A percentile compares a stretch with the other conserved stretches of the same genome.
Conservation (phyloP, 2,329 filamentous ascomycete species). For the Xylariaceae sp. region DNA sequence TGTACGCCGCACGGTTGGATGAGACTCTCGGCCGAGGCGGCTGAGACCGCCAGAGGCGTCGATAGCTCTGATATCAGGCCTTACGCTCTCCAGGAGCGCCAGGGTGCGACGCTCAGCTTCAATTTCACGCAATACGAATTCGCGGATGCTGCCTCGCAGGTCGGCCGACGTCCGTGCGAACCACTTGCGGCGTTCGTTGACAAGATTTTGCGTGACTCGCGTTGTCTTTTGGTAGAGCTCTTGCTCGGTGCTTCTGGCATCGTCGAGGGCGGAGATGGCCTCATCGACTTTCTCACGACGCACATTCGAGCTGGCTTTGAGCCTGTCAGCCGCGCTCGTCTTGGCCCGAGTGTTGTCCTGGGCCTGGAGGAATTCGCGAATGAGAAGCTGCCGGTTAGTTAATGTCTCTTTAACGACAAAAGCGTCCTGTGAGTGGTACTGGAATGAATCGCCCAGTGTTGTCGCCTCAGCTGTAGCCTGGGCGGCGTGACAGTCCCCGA, state of each 20-base stretch:
- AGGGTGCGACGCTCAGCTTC: slow-evolving; percentile 90
- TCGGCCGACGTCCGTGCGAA: slow-evolving; percentile 83
- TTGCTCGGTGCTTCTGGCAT: slow-evolving; percentile 76
- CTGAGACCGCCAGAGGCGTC: slow-evolving; percentile 87
- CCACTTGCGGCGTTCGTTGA: slow-evolving; percentile 87
- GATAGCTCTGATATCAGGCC: slow-evolving; percentile 88
- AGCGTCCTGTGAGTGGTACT: slow-evolving; percentile 91
- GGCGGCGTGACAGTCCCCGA: slow-evolving; percentile 91
- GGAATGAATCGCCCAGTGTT: slow-evolving; percentile 86
- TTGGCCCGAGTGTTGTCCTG: slow-evolving; percentile 81
- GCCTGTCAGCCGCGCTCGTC: slow-evolving; percentile 77
- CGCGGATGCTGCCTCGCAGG: slow-evolving; percentile 75
- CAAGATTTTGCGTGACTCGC: slow-evolving; percentile 81
- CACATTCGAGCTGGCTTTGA: slow-evolving; percentile 82
- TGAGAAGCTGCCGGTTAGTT: slow-evolving; percentile 93
- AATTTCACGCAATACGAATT: slow-evolving; percentile 92
- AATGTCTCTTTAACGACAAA: slow-evolving; percentile 98
- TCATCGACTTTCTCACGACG: slow-evolving; percentile 95
- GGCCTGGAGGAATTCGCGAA: slow-evolving; percentile 87
- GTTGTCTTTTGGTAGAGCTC: slow-evolving; percentile 82
- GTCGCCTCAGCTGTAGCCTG: slow-evolving; percentile 96
- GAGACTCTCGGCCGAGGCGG: slow-evolving; percentile 80
- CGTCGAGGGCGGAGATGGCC: slow-evolving; percentile 85
- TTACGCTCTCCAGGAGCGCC: slow-evolving; percentile 86
- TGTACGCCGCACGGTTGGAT: slow-evolving; percentile 68